A percentile compares a stretch with the other conserved stretches of the same genome.
Conservation (phyloP, 176 grass and related monocot genomes). For the Puya raimondii region DNA sequence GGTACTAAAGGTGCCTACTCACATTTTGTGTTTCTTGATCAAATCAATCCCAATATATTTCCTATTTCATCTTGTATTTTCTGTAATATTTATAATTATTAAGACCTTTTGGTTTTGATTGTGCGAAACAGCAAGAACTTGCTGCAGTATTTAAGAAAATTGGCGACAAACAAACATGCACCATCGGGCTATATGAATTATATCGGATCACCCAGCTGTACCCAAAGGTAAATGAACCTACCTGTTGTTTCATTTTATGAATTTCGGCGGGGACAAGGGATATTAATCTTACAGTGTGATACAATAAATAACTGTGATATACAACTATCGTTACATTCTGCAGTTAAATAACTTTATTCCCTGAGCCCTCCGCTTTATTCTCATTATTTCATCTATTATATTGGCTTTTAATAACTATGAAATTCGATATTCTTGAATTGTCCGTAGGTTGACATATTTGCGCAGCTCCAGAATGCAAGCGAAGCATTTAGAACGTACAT, state of each 20-base stretch:
- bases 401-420: background rate
- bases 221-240: conserved; percentile 52
- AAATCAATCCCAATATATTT: background rate
- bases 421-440: background rate
- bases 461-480: conserved; percentile 98
- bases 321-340: too few species aligned
- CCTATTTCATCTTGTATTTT: background rate
- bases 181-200: conserved; percentile 89
- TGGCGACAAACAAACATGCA: conserved; percentile 95
- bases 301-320: too few species aligned
- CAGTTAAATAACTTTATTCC: too few species aligned
- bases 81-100: background rate
- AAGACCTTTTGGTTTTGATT: conserved; percentile 12
- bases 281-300: too few species aligned
- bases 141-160: conserved; percentile 99
- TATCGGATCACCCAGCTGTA: conserved; percentile 96
- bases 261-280: too few species aligned
- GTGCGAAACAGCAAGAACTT: conserved; percentile 80
- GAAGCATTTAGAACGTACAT: conserved; percentile 99
- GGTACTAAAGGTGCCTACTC: conserved; percentile 77
- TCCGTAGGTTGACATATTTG: conserved; percentile 90
- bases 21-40: background rate
- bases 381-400: background rate
- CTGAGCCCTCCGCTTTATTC: background rate
- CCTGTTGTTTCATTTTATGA: background rate